These are phyloP conservation scores for Pholiota molesta DNA, from an alignment of 768 basidiomycete species.

Conservation along the genomic window DNA sequence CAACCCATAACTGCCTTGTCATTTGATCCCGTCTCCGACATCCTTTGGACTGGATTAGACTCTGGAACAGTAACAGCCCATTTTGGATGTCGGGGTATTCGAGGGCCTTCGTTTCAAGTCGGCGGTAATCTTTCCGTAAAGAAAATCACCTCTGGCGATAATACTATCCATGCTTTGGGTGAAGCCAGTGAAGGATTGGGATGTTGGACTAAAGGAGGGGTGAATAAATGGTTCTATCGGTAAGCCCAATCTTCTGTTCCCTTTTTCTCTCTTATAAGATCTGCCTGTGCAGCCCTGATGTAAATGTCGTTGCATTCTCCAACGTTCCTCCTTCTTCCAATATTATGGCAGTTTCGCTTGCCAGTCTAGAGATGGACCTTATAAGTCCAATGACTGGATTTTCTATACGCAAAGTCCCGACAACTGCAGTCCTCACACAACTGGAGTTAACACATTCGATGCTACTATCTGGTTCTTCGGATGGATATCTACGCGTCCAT, in stretches of 20 bases:
- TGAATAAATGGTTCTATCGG: conserved; percentile 83
- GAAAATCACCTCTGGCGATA: conserved; percentile 78
- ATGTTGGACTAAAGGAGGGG: conserved; percentile 82
- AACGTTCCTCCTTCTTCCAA: conserved; percentile 55
- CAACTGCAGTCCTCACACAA: conserved; percentile 63
- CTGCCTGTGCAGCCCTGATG: conserved; percentile 28
- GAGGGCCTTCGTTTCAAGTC: conserved; percentile 75
- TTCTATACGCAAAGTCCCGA: conserved; percentile 56
- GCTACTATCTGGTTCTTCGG: conserved; percentile 69
- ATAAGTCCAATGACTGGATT: conserved; percentile 77
- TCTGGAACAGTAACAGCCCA: conserved; percentile 71
- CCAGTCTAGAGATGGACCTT: conserved; percentile 62
- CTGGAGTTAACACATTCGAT: conserved; percentile 66
- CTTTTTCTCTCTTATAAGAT: neutral
- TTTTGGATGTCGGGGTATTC: conserved; percentile 62
- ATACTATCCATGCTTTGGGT: conserved; percentile 70
- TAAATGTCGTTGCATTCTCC: conserved; percentile 44
- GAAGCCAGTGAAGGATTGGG: conserved; percentile 68
- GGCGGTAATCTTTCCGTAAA: conserved; percentile 71
- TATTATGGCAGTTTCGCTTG: conserved; percentile 61
- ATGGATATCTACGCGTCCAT: conserved; percentile 75
- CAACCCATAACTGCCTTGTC: conserved; percentile 75
- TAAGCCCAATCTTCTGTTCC: conserved; percentile 35
- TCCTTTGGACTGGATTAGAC: conserved; percentile 83
- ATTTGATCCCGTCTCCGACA: conserved; percentile 91